These are phyloP conservation scores for Penicillium verhagenii DNA, from an alignment of 495 filamentous ascomycete genomes.

Conservation along the genomic window DNA sequence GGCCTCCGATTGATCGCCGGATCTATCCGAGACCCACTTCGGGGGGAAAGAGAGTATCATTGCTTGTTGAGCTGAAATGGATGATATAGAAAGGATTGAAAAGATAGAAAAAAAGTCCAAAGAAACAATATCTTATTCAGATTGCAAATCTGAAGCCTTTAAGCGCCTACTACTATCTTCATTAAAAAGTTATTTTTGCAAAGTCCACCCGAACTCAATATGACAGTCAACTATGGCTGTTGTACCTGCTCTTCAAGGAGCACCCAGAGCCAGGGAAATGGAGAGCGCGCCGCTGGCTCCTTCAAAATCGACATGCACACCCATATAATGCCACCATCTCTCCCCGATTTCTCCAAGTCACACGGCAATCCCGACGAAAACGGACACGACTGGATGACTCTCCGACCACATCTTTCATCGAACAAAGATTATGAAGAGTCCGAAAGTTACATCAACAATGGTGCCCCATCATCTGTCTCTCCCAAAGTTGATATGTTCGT, in stretches of 20 bases:
- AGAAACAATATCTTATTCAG: not conserved
- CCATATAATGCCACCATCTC: slow-evolving; percentile 23
- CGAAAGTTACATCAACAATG: not conserved
- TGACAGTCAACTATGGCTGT: not conserved
- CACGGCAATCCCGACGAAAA: slow-evolving; percentile 1
- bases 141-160: too few species aligned
- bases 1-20: slow-evolving; percentile 17
- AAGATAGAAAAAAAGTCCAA: not conserved
- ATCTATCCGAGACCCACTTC: slow-evolving; percentile 10
- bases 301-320: slow-evolving; percentile 25
- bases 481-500: slow-evolving; percentile 21
- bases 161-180: too few species aligned
- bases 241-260: not conserved
- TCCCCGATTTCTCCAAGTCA: slow-evolving; percentile 17
- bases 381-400: slow-evolving; percentile 12
- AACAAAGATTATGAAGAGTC: too few species aligned
- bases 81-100: not conserved
- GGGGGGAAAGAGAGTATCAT: not conserved
- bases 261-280: not conserved
- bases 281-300: slow-evolving; percentile 3
- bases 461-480: not conserved
- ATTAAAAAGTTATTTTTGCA: too few species aligned
- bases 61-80: not conserved
- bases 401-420: slow-evolving; percentile 3
- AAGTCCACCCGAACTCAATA: not conserved